phyloP scores from a whole-genome alignment of 768 basidiomycete genomes.

The Trametes maxima region DNA sequence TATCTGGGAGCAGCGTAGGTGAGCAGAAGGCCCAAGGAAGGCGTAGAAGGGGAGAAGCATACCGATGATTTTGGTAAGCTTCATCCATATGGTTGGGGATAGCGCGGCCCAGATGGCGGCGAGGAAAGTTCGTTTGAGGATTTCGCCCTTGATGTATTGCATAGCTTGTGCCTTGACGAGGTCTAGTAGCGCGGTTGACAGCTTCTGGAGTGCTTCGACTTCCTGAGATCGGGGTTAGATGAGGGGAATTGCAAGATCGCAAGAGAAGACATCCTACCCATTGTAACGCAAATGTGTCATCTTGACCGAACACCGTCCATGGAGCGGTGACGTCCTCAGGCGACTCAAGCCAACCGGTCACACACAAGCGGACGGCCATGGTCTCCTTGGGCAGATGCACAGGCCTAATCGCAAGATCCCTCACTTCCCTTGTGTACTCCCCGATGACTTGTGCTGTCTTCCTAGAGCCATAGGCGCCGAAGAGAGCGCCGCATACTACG shows the following conservation, averaged over 20 bases:
- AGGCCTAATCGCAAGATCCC: slow-evolving; percentile 55
- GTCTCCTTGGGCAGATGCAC: slow-evolving; percentile 44
- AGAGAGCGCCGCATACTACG: slow-evolving; percentile 58
- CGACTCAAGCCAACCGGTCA: slow-evolving; percentile 55
- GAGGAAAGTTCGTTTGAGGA: slow-evolving; percentile 54
- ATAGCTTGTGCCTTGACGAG: slow-evolving; percentile 52
- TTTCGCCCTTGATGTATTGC: slow-evolving; percentile 50
- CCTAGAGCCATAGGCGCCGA: slow-evolving; percentile 57
- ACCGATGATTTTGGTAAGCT: slow-evolving; percentile 58
- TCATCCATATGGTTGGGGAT: slow-evolving; percentile 52
- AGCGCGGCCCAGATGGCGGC: slow-evolving; percentile 51
- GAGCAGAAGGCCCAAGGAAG: not conserved
- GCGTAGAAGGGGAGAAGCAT: slow-evolving; percentile 12
- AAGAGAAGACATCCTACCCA: slow-evolving; percentile 43
- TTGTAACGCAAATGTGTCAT: slow-evolving; percentile 58
- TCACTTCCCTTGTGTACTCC: slow-evolving; percentile 53
- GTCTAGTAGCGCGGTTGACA: slow-evolving; percentile 49
- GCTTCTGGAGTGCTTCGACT: slow-evolving; percentile 51
- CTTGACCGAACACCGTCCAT: slow-evolving; percentile 51
- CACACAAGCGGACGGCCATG: slow-evolving; percentile 53
- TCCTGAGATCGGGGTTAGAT: slow-evolving; percentile 40
- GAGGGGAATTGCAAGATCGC: too few relatives aligned
- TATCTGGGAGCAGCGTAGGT: slow-evolving; percentile 40
- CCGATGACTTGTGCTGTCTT: slow-evolving; percentile 51
- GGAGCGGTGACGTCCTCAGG: slow-evolving; percentile 51